These are phyloP conservation scores for Castanospermum australe DNA, from an alignment of 306 rosid species.

Conservation along the genomic window DNA sequence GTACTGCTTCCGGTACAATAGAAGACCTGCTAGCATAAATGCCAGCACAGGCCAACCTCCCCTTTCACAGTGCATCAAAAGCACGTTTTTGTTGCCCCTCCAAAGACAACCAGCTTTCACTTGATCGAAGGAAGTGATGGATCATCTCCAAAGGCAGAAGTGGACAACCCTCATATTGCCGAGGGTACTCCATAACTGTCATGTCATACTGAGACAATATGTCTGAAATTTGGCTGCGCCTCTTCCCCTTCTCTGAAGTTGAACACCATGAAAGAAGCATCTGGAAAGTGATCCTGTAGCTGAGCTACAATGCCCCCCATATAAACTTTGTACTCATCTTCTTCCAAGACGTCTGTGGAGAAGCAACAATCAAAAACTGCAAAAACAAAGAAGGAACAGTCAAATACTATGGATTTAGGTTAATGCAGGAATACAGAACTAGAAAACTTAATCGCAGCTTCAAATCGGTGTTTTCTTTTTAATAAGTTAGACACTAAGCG, in stretches of 20 bases:
- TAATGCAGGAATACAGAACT: neutral
- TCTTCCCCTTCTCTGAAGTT: slow-evolving; percentile 93
- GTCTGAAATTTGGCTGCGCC: slow-evolving; percentile 74
- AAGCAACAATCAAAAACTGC: slow-evolving; percentile 98
- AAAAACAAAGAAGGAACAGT: slow-evolving; percentile 14
- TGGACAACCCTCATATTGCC: slow-evolving; percentile 87
- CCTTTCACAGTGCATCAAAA: slow-evolving; percentile 95
- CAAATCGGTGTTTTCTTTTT: neutral
- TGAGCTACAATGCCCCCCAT: slow-evolving; percentile 88
- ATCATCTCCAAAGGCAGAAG: slow-evolving; percentile 91
- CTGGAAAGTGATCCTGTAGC: slow-evolving; percentile 88
- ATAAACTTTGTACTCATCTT: slow-evolving; percentile 81
- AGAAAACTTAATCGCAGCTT: neutral
- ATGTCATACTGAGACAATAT: slow-evolving; percentile 88
- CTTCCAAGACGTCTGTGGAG: slow-evolving; percentile 86
- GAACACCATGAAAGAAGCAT: slow-evolving; percentile 96
- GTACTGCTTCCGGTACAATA: slow-evolving; percentile 84
- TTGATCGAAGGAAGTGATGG: slow-evolving; percentile 95
- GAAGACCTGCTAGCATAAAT: slow-evolving; percentile 94
- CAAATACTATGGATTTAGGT: slow-evolving; percentile 7
- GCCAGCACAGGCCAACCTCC: slow-evolving; percentile 99
- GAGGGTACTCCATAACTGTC: slow-evolving; percentile 99
- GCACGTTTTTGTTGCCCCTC: slow-evolving; percentile 92
- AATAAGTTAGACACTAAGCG: neutral
- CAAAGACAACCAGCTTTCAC: slow-evolving; percentile 97